phyloP scores from a whole-genome alignment of 768 basidiomycete species.

The Strobilomyces confusus region DNA sequence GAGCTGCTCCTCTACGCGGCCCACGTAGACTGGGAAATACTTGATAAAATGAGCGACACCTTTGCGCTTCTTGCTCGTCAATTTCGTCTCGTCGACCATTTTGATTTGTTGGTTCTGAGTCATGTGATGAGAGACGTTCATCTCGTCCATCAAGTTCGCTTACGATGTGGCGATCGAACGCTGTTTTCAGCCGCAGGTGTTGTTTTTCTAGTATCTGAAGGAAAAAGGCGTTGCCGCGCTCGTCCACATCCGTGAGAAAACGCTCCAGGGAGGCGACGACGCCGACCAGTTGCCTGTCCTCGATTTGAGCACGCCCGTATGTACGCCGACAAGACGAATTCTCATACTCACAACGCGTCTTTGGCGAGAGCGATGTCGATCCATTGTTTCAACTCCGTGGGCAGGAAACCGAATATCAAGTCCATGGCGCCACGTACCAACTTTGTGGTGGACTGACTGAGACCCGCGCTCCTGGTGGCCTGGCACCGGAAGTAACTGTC shows the following conservation, averaged over 20 bases:
- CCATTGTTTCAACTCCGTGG: slow-evolving; percentile 79
- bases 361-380: slow-evolving; percentile 71
- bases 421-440: slow-evolving; percentile 89
- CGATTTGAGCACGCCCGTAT: slow-evolving; percentile 3
- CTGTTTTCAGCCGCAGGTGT: slow-evolving; percentile 67
- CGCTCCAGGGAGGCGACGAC: slow-evolving; percentile 76
- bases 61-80: slow-evolving; percentile 87
- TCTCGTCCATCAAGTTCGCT: slow-evolving; percentile 18
- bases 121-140: neutral
- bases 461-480: slow-evolving; percentile 67
- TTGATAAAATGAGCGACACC: slow-evolving; percentile 91
- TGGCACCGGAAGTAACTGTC: slow-evolving; percentile 94
- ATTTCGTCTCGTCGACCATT: slow-evolving; percentile 83
- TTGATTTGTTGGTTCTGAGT: slow-evolving; percentile 80
- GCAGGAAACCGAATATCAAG: slow-evolving; percentile 90
- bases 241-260: slow-evolving; percentile 72
- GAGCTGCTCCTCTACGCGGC: slow-evolving; percentile 80
- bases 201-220: slow-evolving; percentile 79
- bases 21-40: slow-evolving; percentile 86
- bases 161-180: slow-evolving; percentile 75
- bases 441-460: slow-evolving; percentile 69
- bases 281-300: slow-evolving; percentile 75
- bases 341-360: slow-evolving; percentile 61
- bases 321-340: neutral
- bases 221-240: slow-evolving; percentile 71